phyloP scores from a whole-genome alignment of 495 filamentous ascomycete genomes.

The Lophiotrema nucula region DNA sequence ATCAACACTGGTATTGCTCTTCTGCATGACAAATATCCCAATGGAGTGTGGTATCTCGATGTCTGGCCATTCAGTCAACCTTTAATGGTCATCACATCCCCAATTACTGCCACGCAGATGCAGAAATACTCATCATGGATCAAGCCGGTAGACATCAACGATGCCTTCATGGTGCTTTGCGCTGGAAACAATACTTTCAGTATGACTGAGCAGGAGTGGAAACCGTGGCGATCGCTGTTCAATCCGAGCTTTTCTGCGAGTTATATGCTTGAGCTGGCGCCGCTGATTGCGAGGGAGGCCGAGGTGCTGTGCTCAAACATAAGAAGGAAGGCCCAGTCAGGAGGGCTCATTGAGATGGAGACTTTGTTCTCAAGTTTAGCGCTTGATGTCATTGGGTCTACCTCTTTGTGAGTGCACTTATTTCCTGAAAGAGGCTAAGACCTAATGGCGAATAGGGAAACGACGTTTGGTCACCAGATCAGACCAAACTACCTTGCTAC shows the following conservation, averaged over 20 bases:
- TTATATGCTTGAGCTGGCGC: constrained; percentile 38
- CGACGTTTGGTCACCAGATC: background rate
- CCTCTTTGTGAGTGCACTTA: background rate
- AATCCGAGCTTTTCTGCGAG: constrained; percentile 36
- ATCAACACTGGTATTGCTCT: background rate
- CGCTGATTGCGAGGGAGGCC: constrained; percentile 37
- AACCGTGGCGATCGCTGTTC: constrained; percentile 38
- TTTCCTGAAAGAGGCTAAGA: background rate
- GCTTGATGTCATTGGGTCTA: background rate
- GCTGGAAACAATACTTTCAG: background rate
- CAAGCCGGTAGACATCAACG: background rate
- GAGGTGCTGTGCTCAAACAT: constrained; percentile 34
- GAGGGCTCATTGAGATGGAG: background rate
- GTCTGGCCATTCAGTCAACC: background rate
- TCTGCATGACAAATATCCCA: background rate
- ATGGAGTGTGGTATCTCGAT: background rate
- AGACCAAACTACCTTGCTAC: background rate
- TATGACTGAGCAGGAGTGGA: constrained; percentile 27
- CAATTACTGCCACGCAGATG: background rate
- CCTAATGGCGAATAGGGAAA: background rate
- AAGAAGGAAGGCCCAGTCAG: background rate
- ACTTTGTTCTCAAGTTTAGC: background rate
- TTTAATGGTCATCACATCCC: background rate
- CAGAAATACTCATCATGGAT: background rate
- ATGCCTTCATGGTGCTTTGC: background rate